Base-by-base conservation (phyloP, 73 alveolate species). In the Paramecium pentaurelia region DNA sequence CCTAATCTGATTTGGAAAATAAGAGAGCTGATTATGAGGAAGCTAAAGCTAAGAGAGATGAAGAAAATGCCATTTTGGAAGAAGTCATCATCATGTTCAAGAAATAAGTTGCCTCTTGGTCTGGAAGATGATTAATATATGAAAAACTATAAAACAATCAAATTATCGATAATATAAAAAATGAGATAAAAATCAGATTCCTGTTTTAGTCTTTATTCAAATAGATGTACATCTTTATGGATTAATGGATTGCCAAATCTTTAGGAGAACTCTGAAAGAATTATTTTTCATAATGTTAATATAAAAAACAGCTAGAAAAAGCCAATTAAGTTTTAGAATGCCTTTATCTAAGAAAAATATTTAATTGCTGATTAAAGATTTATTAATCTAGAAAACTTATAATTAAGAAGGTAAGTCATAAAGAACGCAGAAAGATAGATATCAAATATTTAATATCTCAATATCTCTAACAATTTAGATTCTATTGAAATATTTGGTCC, bases 81-180 rank as follows among this genome's bases (percentile, higher is more conserved):
- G 44, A 75, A 75, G 88, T 75, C 25, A 75, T 75, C 70, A 75
- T 40, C 18, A 75, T 75, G 37, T 75, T 75, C 88, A 75, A 75
- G 60, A 75, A 75, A 36, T 75, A 75, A 75, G 88, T 75, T 22
- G 88, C 88, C 40, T 75, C 88, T 4, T 75, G 88, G 88, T 34
- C 64, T 45, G 88, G 88, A 75, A 75, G 88, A 75, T 75, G 88
- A 75, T 75, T 75, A 75, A 37, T 37, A 75, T 75, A 75, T 54
- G 70, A 54, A 54, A 54, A 54, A 54, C 70, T 54, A 54, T 54
- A 54, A 54, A 18, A 54, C 70, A 54, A 54, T 54, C 70, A 54
- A 54, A 54, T 54, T 54, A 54, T 54, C n/a, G 49, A 49, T 49
- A 14, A 14, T 49, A 49, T 14, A 49, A 49, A 14, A 49, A 49